phyloP scores from a whole-genome alignment of 768 basidiomycete species.

The Collybia nuda region DNA sequence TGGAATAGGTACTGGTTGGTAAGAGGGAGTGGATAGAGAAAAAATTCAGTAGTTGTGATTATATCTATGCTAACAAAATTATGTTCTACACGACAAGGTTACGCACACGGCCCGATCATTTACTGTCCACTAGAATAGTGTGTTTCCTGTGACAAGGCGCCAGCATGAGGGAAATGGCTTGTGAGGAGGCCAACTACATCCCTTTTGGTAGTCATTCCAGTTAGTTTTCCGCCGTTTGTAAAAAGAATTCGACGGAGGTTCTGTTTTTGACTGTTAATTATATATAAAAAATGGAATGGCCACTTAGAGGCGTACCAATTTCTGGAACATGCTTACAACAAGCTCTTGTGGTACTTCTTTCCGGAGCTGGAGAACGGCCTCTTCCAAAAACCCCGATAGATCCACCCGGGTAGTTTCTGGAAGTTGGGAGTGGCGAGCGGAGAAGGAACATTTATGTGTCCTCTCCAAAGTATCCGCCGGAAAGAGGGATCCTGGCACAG shows the following conservation, averaged over 20 bases:
- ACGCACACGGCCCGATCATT: neutral
- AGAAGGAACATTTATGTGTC: conserved; percentile 42
- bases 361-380: conserved; percentile 59
- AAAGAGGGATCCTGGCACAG: conserved; percentile 24
- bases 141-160: conserved; percentile 26
- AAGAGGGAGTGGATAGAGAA: no score
- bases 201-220: conserved; percentile 67
- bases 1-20: no score
- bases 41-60: no score
- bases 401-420: conserved; percentile 31
- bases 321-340: conserved; percentile 75
- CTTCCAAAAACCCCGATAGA: conserved; percentile 39
- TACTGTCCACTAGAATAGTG: neutral
- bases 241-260: conserved; percentile 71
- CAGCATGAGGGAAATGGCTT: conserved; percentile 57
- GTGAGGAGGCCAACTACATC: conserved; percentile 63
- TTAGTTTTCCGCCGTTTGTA: conserved; percentile 55
- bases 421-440: conserved; percentile 24
- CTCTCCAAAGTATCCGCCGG: conserved; percentile 26
- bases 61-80: no score
- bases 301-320: conserved; percentile 42
- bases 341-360: conserved; percentile 71
- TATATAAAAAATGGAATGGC: neutral
- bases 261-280: conserved; percentile 28
- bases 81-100: no score